phyloP scores from a whole-genome alignment of 1,139 yeast species.

The Suhomyces atakaporum region DNA sequence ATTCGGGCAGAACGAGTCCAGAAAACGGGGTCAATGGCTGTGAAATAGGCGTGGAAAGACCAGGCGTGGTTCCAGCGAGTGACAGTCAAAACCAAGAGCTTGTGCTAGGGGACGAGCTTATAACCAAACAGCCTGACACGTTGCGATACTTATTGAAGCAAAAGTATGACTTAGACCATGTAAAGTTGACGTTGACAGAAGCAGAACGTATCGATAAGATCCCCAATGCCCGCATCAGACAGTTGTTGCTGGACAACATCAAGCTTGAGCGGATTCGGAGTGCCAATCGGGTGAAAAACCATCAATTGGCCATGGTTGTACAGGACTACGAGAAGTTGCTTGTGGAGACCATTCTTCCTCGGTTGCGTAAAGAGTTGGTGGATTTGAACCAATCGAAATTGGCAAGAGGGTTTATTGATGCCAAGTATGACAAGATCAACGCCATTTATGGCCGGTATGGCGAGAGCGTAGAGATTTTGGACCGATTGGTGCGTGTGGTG shows the following conservation, averaged over 20 bases:
- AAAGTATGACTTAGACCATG: constrained; percentile 18
- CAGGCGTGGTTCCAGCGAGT: no score
- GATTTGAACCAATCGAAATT: constrained; percentile 4
- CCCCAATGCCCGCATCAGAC: constrained; percentile 5
- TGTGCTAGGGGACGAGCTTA: no score
- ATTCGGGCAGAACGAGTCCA: no score
- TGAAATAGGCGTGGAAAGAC: no score
- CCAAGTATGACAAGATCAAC: constrained; percentile 12
- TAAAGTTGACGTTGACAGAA: constrained; percentile 6
- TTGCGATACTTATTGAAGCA: constrained; percentile 19
- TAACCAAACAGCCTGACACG: no score
- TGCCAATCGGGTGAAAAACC: constrained; percentile 23
- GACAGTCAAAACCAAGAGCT: no score
- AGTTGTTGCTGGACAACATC: constrained; percentile 28
- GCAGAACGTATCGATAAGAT: background rate
- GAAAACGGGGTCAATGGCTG: no score
- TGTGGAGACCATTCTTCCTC: constrained; percentile 30
- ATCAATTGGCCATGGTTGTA: constrained; percentile 25
- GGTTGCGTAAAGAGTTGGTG: constrained; percentile 26
- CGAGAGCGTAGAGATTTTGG: constrained; percentile 13
- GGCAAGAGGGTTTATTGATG: constrained; percentile 19
- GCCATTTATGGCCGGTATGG: constrained; percentile 14
- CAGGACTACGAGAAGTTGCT: constrained; percentile 34
- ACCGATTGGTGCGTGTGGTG: constrained; percentile 10
- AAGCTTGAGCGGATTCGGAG: constrained; percentile 25